Evolutionary conservation across 192 early-diverging fungal genomes (phyloP), one percentile per base, ranked within the genome.

Genomic region (Podila epigama): DNA sequence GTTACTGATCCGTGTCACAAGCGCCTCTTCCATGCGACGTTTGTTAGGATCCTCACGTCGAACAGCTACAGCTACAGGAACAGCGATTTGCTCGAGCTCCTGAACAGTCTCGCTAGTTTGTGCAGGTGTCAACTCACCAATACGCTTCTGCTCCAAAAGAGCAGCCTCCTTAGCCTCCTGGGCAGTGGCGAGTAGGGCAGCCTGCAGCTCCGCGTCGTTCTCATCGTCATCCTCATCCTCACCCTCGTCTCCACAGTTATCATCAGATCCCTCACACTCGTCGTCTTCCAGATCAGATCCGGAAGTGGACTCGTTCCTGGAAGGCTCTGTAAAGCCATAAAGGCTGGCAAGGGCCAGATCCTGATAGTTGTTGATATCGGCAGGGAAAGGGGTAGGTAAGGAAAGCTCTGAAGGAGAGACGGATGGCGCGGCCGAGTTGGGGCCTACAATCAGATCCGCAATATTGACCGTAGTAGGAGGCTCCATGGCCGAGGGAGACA

Each of bases 391-490:
- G 20, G 6, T 22, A 48, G 44, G 44, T 48, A 68, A 22, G 29
- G 36, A 39, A 3, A 77, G 51, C 10, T 77, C 73, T 28, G 53
- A 18, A 27, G 73, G 73, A 1, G 73, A 77, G 31, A 77, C 56
- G 5, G 60, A 53, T 1, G 54, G 33, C 25, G 33, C 62, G 51
- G n/a, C 15, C 4, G 73, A 77, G 39, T 64, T 58, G 40, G 73
- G 61, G 15, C 73, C 73, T 27, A 68, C 73, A 60, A 77, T 77
- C 50, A 77, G 33, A 37, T 77, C 73, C 1, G 73, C 73, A 13
- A 77, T 54, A 25, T 77, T 68, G 35, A 77, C 66, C 3, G 73
- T 77, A 12, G 72, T 37, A 11, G 73, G 73, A 6, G 51, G 36
- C 6, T 62, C 66, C 37, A 77, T 68, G 50, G 59, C 55, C 5